Evolutionary conservation across 2,329 filamentous ascomycete species (phyloP), one percentile per base, ranked within the genome.

Genomic region (Colletotrichum tamarilloi): DNA sequence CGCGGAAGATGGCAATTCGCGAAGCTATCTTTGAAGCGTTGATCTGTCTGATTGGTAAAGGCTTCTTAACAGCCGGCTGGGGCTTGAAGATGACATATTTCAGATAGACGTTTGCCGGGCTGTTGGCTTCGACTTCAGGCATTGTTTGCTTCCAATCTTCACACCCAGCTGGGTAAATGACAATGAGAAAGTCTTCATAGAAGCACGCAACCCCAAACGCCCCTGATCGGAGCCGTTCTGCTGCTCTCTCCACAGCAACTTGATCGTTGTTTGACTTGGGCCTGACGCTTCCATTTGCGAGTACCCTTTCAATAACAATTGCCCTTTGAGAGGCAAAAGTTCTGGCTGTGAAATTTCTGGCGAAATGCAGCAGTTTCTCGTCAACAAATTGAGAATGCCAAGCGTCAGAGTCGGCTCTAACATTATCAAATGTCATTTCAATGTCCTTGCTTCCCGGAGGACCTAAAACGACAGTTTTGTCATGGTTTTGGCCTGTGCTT

Each of bases 141-240:
- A 62, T 28, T 4, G 75, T 67, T 5, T 73, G 60, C 24, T 72
- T 77, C 81, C 84, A 86, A 0, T 81, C 79, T 0, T 82, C 79
- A 63, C 82, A 82, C 30, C 77, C 77, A 1, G 79, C 71, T 1
- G 85, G 82, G 62, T 84, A 84, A 0, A 87, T 55, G 5, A 89
- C 62, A 22, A 88, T 74, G 63, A 80, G 83, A 38, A 79, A 82
- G 12, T 78, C 72, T 4, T 78, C 74, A 19, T 75, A 66, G 24
- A 81, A 75, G 46, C 79, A 81, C 11, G 84, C 76, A 1, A 85
- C 74, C 1, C 83, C 85, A 3, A 83, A 77, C 8, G 81, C 79
- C 9, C 80, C 81, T 4, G 80, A 59, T 28, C 75, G 77, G 3
- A 89, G 79, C 56, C 81, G 79, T 24, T 80, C 77, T 5, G 81